phyloP scores from a whole-genome alignment of 2,329 filamentous ascomycete species.

The Penicillium sp. region DNA sequence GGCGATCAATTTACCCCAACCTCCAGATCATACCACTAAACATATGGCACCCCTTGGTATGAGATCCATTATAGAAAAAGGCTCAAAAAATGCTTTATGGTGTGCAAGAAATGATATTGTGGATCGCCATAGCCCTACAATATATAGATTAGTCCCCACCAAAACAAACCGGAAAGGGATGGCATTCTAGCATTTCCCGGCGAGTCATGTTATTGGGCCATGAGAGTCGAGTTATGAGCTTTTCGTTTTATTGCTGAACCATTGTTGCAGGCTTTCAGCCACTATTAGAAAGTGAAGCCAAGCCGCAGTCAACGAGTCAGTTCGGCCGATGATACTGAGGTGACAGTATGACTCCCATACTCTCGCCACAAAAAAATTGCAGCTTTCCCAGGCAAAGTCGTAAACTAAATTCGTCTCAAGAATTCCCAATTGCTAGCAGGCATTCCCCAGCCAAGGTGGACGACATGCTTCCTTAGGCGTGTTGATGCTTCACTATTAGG shows the following conservation, averaged over 20 bases:
- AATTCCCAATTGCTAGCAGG: not conserved
- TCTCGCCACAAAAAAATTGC: not conserved
- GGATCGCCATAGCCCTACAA: conserved; percentile 8
- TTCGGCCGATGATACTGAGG: not conserved
- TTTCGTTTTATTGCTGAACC: not conserved
- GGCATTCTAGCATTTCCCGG: conserved; percentile 14
- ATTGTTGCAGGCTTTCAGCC: not conserved
- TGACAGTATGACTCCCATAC: not conserved
- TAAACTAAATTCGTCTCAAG: not conserved
- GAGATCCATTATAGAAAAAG: not conserved
- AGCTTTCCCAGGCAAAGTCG: not conserved
- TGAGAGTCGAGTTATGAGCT: not conserved
- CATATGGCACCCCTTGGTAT: conserved; percentile 19
- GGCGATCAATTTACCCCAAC: conserved; percentile 4
- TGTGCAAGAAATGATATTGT: not conserved
- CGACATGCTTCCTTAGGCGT: conserved; percentile 3
- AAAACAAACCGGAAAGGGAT: conserved; percentile 23
- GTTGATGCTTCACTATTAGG: conserved; percentile 3
- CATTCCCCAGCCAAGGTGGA: conserved; percentile 10
- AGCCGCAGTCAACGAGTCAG: not conserved
- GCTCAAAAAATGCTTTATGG: conserved; percentile 8
- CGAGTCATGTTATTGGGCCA: conserved; percentile 1
- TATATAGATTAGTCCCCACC: conserved; percentile 4
- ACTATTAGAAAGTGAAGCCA: not conserved
- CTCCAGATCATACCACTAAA: not conserved